Evolutionary conservation across 257 asterid genomes (phyloP).

Genomic region (Marsdenia floribunda): DNA sequence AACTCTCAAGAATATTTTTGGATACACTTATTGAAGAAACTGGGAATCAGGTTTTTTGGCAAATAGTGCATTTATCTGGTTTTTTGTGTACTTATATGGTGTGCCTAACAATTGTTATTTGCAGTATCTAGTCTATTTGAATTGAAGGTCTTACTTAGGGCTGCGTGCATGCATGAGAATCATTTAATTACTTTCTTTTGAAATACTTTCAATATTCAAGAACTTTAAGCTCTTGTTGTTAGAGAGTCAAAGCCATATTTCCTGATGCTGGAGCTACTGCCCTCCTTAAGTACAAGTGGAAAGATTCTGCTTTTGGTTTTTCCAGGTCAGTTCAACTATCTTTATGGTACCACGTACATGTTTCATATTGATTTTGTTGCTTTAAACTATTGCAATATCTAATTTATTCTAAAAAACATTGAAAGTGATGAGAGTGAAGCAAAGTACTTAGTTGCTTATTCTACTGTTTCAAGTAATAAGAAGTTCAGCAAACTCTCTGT

Average conservation of each 20-base stretch:
- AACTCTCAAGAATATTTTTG: conserved; percentile 63
- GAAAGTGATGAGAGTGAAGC: background rate
- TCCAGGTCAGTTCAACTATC: conserved; percentile 47
- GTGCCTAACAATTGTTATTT: background rate
- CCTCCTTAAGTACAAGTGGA: conserved; percentile 77
- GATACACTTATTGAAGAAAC: conserved; percentile 74
- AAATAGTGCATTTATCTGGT: background rate
- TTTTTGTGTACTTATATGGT: background rate
- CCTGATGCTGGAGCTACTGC: conserved; percentile 99
- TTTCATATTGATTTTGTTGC: background rate
- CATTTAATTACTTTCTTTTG: conserved; percentile 1
- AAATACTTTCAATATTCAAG: conserved; percentile 23
- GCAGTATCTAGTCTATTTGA: background rate
- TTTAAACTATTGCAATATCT: background rate
- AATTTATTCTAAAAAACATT: background rate
- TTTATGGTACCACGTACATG: background rate
- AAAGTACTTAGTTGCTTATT: background rate
- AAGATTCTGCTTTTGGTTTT: conserved; percentile 83
- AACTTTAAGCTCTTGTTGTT: conserved; percentile 25
- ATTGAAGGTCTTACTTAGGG: background rate
- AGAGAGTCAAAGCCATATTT: conserved; percentile 88
- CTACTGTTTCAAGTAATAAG: background rate
- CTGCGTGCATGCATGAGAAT: background rate
- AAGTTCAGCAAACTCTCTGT: background rate
- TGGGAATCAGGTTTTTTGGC: conserved; percentile 58